Conservation (phyloP, 2,329 filamentous ascomycete species). For the Hawksworthiomyces lignivorus region DNA sequence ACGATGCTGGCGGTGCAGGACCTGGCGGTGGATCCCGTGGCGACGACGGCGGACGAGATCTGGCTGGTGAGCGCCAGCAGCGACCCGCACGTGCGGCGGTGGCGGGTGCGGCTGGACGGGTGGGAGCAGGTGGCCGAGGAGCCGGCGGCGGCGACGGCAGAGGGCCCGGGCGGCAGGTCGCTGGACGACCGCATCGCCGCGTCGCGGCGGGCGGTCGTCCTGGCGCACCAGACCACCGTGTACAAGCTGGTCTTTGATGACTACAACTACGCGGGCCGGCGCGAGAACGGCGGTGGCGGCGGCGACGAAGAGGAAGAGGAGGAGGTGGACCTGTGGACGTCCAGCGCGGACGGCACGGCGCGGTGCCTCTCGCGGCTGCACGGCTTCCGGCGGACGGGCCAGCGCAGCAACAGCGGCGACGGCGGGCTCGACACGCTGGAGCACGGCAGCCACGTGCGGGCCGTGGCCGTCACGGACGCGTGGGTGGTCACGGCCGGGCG, state of each 20-base stretch:
- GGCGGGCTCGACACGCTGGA: slow-evolving; percentile 61
- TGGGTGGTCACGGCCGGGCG: slow-evolving; percentile 84
- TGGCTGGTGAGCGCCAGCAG: slow-evolving; percentile 73
- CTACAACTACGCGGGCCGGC: slow-evolving; percentile 8
- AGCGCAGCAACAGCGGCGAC: slow-evolving; percentile 15
- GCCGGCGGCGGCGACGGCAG: background rate
- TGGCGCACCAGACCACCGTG: slow-evolving; percentile 84
- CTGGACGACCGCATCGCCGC: too few relatives aligned
- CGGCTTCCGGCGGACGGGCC: slow-evolving; percentile 39
- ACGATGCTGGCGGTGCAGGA: slow-evolving; percentile 73
- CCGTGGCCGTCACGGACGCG: slow-evolving; percentile 64
- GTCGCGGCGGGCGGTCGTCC: too few relatives aligned
- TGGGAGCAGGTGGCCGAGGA: slow-evolving; percentile 47
- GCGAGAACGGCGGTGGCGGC: slow-evolving; percentile 20
- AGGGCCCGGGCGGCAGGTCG: too few relatives aligned
- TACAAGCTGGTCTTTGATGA: slow-evolving; percentile 63
- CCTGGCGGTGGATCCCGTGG: slow-evolving; percentile 64
- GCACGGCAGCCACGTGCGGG: slow-evolving; percentile 87
- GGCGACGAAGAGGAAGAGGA: slow-evolving; percentile 44
- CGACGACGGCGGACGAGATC: slow-evolving; percentile 40
- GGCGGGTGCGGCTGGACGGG: slow-evolving; percentile 51
- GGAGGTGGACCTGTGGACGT: slow-evolving; percentile 77
- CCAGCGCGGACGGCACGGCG: slow-evolving; percentile 81
- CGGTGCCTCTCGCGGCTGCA: slow-evolving; percentile 68
- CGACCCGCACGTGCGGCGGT: slow-evolving; percentile 71